Evolutionary conservation across 225 moss, liverwort and hornwort species (phyloP).

Genomic region (Takakia lepidozioides): DNA sequence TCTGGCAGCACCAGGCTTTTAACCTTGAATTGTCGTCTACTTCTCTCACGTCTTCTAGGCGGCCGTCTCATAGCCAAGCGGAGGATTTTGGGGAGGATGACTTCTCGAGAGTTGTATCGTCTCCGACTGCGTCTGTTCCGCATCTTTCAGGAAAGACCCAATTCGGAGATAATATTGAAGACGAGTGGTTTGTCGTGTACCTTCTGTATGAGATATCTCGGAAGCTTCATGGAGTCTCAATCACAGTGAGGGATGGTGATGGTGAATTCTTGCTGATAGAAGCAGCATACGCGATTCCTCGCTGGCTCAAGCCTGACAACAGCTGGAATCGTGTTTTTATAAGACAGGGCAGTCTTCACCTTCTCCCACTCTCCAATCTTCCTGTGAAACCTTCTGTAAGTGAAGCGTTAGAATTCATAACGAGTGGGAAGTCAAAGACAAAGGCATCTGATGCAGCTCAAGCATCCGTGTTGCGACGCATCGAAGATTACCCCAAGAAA

Average conservation of each 20-base stretch:
- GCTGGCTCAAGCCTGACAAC: conserved; percentile 77
- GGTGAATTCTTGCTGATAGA: conserved; percentile 93
- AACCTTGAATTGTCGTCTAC: conserved; percentile 38
- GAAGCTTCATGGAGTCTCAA: conserved; percentile 30
- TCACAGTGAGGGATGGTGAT: conserved; percentile 70
- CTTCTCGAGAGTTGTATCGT: neutral
- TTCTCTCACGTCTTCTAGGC: conserved; percentile 3
- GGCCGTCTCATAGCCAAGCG: too few species aligned
- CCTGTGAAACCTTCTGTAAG: neutral
- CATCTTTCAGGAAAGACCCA: conserved; percentile 56
- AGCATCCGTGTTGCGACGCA: conserved; percentile 43
- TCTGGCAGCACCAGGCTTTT: conserved; percentile 90
- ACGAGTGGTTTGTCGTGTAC: conserved; percentile 83
- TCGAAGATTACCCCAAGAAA: conserved; percentile 50
- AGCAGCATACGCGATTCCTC: conserved; percentile 70
- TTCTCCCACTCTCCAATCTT: conserved; percentile 13
- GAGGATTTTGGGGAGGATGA: too few species aligned
- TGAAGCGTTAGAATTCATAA: conserved; percentile 33
- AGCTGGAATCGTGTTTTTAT: conserved; percentile 73
- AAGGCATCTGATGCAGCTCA: conserved; percentile 53
- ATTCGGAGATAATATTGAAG: conserved; percentile 86
- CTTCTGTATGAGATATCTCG: conserved; percentile 46
- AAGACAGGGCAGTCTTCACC: conserved; percentile 54
- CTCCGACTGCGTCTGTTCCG: conserved; percentile 20
- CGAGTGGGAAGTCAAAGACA: conserved; percentile 13